Base-by-base conservation (phyloP, 352 stramenopile species). In the Phytophthora pinifolia region DNA sequence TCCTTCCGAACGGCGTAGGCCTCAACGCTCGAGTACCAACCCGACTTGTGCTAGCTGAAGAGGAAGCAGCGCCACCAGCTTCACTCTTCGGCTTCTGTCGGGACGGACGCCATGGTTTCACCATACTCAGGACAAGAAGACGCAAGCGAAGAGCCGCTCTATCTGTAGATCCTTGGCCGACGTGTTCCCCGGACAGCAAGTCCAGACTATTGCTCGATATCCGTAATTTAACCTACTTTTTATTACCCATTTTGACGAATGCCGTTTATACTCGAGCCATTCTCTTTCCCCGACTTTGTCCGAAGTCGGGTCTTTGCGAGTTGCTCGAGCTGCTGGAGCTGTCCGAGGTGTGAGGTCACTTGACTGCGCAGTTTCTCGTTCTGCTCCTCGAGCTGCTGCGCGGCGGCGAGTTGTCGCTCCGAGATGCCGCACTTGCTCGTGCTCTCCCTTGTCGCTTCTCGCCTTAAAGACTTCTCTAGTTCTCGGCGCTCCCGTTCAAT, bases 361-460 rank as follows among this genome's bases (percentile, higher is more conserved):
- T 71, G 48, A 6, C 54, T 49, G 39, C 66, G 62, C 9, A 83
- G 56, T 33, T 70, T 76, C 18, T 53, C 32, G 48, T 83, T 83
- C 50, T 86, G 57, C 18, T 72, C 18, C 14, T 67, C 54, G 2
- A 73, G 65, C 36, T 63, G 54, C 3, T 72, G 56, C 9, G 54
- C 59, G 15, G 55, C 60, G 1, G 34, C 33, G 0, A 58, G 33
- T 46, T 73, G 70, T 2, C 38, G 46, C 55, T 56, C 54, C 0
- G 61, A 55, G 4, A 49, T 44, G 2, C 17, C 29, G 58, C 60
- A 71, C 3, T 58, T 22, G 17, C 55, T 47, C 10, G n/a, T 53
- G 9, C 8, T 15, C 31, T 2, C 3, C 31, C 1, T 56, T 46
- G 18, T 22, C n/a, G 4, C 22, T 27, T 27, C 8, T 29, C 13